Base-by-base conservation (phyloP, 192 early-diverging fungal genomes). In the Rhizophagus clarus region DNA sequence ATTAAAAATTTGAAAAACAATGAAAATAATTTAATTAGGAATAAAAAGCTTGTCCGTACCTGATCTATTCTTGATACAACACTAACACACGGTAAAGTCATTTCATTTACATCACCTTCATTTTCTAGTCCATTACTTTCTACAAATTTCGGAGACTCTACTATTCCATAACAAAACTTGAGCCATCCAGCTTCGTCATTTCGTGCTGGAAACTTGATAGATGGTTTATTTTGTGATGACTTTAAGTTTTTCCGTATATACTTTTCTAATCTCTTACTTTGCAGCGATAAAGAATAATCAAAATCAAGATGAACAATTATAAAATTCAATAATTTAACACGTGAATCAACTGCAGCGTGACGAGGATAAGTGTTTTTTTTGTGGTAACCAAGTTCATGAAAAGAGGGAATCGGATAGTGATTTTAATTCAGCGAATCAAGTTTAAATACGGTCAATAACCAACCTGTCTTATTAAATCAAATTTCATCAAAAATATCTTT, bases 161-260 rank as follows among this genome's bases (percentile, higher is more conserved):
- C 22, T 34, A 56, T 17, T 49, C 76, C 76, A 56, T 78, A 78
- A 20, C 76, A 78, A 66, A 69, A 78, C 34, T 78, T 78, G 15
- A 61, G 47, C 76, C 76, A 78, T 29, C 37, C 76, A 67, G 64
- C 49, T 51, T 78, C 66, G 20, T 61, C 66, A 26, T 60, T 61
- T 28, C 17, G 28, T 17, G 66, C 49, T 26, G 76, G 76, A n/a
- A 78, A 31, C 26, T 74, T 32, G 24, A 60, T 45, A 47, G 49
- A 15, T 60, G 28, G n/a, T 29, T 69, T 69, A 69, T 34, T 69
- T 34, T 11, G 28, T 29, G 67, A 32, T 29, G 67, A 15, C 29
- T 29, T 17, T 3, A 34, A 34, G 20, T 10, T 37, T 22, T 20
- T 69, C 67, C 28, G 34, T 22, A 28, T 29, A 34, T n/a, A 29